These are phyloP conservation scores for Talaromyces sp. DNA, from an alignment of 2,329 filamentous ascomycete species.

Conservation along the genomic window DNA sequence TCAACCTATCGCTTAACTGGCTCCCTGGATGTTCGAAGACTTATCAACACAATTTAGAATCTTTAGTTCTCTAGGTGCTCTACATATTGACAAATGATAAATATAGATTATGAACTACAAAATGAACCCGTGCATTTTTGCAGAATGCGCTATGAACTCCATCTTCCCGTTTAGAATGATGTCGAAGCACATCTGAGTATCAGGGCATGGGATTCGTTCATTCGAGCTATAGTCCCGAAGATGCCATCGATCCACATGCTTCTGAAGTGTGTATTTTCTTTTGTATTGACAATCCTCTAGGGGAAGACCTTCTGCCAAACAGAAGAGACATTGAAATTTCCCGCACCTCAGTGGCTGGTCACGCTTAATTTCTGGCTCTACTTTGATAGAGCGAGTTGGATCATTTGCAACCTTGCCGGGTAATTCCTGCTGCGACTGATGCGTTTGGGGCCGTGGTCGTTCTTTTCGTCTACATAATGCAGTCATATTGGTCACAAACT, in stretches of 20 bases:
- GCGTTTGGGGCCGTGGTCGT: too few relatives aligned
- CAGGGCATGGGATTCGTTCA: neutral
- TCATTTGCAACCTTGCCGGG: too few relatives aligned
- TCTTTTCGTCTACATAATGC: too few relatives aligned
- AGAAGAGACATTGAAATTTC: slow-evolving; percentile 3
- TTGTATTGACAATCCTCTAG: slow-evolving; percentile 4
- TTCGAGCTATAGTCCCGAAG: neutral
- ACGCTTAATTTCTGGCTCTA: too few relatives aligned
- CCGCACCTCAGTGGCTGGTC: too few relatives aligned
- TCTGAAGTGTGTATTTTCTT: slow-evolving; percentile 7
- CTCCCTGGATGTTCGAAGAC: too few relatives aligned
- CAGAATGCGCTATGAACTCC: neutral
- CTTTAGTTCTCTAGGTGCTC: neutral
- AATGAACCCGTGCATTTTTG: slow-evolving; percentile 1
- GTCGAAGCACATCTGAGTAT: neutral
- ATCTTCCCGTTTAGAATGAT: slow-evolving; percentile 1
- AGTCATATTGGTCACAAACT: too few relatives aligned
- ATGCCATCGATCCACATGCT: slow-evolving; percentile 6
- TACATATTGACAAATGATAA: neutral
- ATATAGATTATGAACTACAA: neutral
- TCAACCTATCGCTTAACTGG: too few relatives aligned
- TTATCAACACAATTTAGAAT: neutral
- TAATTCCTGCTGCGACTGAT: too few relatives aligned
- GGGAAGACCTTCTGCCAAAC: slow-evolving; percentile 1
- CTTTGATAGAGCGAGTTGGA: too few relatives aligned